Evolutionary conservation across 176 grass and related monocot genomes (phyloP).

Genomic region (Zea luxurians): DNA sequence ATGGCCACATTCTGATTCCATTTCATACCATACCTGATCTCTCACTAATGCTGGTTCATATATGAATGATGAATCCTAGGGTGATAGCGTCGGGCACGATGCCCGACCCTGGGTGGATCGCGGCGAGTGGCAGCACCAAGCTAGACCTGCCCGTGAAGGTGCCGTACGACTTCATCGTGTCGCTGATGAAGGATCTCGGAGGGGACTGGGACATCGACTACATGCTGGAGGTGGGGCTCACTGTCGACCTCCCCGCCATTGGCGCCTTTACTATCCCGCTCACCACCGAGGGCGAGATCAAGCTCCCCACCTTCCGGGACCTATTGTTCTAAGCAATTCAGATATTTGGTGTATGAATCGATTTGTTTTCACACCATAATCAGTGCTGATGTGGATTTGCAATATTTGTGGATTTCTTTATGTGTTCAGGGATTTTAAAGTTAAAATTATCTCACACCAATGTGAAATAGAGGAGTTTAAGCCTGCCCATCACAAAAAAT

Average conservation of each 20-base stretch:
- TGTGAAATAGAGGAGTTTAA: background rate
- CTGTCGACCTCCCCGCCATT: constrained; percentile 72
- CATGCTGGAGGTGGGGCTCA: constrained; percentile 57
- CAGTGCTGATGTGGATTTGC: background rate
- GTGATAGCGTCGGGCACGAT: constrained; percentile 69
- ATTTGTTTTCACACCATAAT: background rate
- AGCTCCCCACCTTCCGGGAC: constrained; percentile 74
- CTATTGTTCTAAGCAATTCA: constrained; percentile 43
- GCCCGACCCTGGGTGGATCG: constrained; percentile 82
- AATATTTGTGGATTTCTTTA: background rate
- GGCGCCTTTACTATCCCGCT: constrained; percentile 87
- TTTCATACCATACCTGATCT: too few relatives aligned
- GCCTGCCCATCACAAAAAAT: background rate
- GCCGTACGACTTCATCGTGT: constrained; percentile 73
- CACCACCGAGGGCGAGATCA: constrained; percentile 63
- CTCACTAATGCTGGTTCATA: too few relatives aligned
- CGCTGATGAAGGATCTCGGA: constrained; percentile 63
- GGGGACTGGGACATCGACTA: constrained; percentile 96
- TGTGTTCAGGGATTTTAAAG: background rate
- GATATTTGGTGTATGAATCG: too few relatives aligned
- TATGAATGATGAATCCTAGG: background rate
- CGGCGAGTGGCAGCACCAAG: constrained; percentile 56
- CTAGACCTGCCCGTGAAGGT: constrained; percentile 79
- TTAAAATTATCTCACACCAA: background rate
- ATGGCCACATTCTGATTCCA: background rate